These are phyloP conservation scores for Xanthoconium stramineum DNA, from an alignment of 768 basidiomycete genomes.

Conservation along the genomic window DNA sequence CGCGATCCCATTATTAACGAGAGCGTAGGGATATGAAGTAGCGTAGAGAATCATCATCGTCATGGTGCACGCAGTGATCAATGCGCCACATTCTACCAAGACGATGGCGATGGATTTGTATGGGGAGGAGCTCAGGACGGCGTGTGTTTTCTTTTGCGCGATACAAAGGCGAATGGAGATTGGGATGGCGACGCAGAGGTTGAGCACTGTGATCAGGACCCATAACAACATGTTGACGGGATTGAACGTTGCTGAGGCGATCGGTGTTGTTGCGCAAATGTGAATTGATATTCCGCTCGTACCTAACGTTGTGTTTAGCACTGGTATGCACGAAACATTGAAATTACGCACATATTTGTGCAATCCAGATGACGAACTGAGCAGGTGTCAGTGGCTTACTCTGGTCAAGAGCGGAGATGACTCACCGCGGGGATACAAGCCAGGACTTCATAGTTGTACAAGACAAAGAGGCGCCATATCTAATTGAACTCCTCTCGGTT, in stretches of 20 bases:
- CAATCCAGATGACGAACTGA: conserved; percentile 20
- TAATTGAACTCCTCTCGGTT: background rate
- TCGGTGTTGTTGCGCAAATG: background rate
- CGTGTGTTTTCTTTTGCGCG: conserved; percentile 6
- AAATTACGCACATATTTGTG: conserved; percentile 14
- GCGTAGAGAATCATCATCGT: conserved; percentile 11
- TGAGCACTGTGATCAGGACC: conserved; percentile 10
- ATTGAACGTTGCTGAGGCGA: background rate
- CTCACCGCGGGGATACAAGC: conserved; percentile 21
- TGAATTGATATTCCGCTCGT: background rate
- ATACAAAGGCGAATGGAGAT: conserved; percentile 16
- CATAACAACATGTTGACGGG: conserved; percentile 6
- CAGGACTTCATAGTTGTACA: conserved; percentile 10
- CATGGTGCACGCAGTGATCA: conserved; percentile 7
- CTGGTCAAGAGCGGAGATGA: background rate
- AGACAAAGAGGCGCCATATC: conserved; percentile 25
- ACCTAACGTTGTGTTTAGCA: conserved; percentile 7
- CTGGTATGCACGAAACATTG: background rate
- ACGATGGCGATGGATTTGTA: conserved; percentile 15
- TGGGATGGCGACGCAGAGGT: conserved; percentile 13
- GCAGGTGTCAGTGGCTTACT: background rate
- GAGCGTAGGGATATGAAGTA: background rate
- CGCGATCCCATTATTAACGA: conserved; percentile 7
- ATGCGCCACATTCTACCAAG: conserved; percentile 18
- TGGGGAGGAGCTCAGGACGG: conserved; percentile 1